Evolutionary conservation across 202 grass and related monocot species (phyloP).

Genomic region (Dendrocalamus latiflorus): DNA sequence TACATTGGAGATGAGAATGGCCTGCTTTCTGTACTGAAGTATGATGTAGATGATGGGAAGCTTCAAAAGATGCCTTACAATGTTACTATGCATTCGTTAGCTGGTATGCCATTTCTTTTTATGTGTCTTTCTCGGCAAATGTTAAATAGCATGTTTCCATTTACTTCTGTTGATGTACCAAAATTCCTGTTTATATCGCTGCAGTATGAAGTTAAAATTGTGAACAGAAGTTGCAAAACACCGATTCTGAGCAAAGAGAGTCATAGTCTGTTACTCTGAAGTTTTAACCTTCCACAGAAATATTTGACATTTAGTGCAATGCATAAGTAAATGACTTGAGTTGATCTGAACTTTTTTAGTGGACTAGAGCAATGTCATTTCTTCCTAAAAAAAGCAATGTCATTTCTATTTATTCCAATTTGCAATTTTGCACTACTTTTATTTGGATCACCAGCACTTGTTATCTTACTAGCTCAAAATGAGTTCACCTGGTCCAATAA

Average conservation of each 20-base stretch:
- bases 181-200: neutral
- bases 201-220: slow-evolving; percentile 2
- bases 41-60: slow-evolving; percentile 73
- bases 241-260: neutral
- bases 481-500: neutral
- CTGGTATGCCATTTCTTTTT: slow-evolving; percentile 39
- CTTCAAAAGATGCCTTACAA: slow-evolving; percentile 78
- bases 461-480: neutral
- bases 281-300: slow-evolving; percentile 4
- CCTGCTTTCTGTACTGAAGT: slow-evolving; percentile 80
- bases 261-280: neutral
- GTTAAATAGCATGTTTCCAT: neutral
- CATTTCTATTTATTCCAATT: neutral
- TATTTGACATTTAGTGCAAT: neutral
- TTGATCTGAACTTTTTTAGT: neutral
- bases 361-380: neutral
- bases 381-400: no score
- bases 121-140: neutral
- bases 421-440: neutral
- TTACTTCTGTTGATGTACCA: slow-evolving; percentile 13
- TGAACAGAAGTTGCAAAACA: neutral
- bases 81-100: slow-evolving; percentile 51
- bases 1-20: slow-evolving; percentile 97
- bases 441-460: neutral
- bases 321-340: slow-evolving; percentile 8